Percentiles rank a stretch among this genome's conserved stretches.
phyloP scores from a whole-genome alignment of 2,329 filamentous ascomycete species.

The Chaetomium olivaceum region DNA sequence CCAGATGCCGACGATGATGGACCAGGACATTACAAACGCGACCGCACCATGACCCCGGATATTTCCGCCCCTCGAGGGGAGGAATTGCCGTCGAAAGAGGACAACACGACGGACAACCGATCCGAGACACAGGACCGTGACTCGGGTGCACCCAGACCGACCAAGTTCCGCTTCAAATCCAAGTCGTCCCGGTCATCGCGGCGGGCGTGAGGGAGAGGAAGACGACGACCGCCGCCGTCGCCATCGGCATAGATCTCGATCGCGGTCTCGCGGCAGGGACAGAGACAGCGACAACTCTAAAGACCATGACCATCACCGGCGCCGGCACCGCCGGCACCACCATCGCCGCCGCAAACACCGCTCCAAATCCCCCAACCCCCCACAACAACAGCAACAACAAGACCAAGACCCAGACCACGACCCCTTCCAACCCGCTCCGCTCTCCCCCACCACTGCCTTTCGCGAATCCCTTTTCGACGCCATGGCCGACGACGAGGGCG shows the following conservation, averaged over 20 bases:
- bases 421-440: conserved; percentile 46
- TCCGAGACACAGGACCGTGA: background rate
- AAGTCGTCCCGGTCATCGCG: conserved; percentile 36
- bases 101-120: background rate
- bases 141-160: conserved; percentile 29
- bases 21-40: background rate
- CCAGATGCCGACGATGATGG: background rate
- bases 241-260: background rate
- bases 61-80: background rate
- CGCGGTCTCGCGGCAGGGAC: conserved; percentile 1
- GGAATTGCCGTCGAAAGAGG: background rate
- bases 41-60: conserved; percentile 6
- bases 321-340: conserved; percentile 28
- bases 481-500: conserved; percentile 94
- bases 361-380: conserved; percentile 47
- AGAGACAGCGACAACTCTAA: background rate
- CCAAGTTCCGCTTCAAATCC: conserved; percentile 48
- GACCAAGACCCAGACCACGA: conserved; percentile 35
- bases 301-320: conserved; percentile 24
- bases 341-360: conserved; percentile 35
- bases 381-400: conserved; percentile 9
- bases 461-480: conserved; percentile 95
- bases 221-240: conserved; percentile 33
- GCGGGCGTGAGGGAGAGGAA: conserved; percentile 34
- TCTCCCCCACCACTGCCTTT: conserved; percentile 76